Conservation (phyloP, 495 filamentous ascomycete species). For the Lasiosphaeria miniovina region DNA sequence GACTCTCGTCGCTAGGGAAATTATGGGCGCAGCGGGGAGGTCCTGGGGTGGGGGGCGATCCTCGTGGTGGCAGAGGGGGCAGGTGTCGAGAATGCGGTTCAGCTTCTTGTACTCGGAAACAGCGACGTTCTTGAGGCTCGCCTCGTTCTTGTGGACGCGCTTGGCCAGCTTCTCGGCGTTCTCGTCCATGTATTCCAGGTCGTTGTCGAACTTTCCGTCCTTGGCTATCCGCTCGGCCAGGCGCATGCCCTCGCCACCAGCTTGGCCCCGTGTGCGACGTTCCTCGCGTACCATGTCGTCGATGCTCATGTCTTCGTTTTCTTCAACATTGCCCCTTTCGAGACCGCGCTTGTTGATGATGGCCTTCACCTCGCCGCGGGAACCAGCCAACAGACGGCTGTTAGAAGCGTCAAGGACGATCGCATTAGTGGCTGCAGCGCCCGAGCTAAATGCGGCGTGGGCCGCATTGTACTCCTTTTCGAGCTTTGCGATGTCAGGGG, state of each 20-base stretch:
- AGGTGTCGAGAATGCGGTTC: constrained; percentile 81
- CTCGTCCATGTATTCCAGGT: constrained; percentile 96
- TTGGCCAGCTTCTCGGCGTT: constrained; percentile 90
- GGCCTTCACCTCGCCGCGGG: constrained; percentile 70
- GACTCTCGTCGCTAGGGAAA: constrained; percentile 84
- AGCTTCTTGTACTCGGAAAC: constrained; percentile 88
- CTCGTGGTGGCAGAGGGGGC: constrained; percentile 90
- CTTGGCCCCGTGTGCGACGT: constrained; percentile 71
- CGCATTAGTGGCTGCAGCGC: constrained; percentile 56
- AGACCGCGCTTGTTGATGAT: constrained; percentile 73
- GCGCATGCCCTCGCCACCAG: constrained; percentile 75
- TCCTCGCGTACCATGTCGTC: constrained; percentile 96
- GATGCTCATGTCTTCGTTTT: constrained; percentile 93
- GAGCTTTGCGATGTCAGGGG: constrained; percentile 70
- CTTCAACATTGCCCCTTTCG: constrained; percentile 75
- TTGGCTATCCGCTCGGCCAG: constrained; percentile 90
- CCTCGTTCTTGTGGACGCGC: constrained; percentile 81
- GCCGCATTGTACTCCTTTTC: constrained; percentile 82
- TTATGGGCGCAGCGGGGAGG: constrained; percentile 75
- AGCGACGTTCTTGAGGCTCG: constrained; percentile 83
- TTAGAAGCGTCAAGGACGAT: constrained; percentile 85
- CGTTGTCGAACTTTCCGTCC: constrained; percentile 87
- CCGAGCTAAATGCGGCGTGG: constrained; percentile 49
- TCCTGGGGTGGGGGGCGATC: constrained; percentile 65
- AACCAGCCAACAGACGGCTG: constrained; percentile 78